A percentile compares a stretch with the other conserved stretches of the same genome.
phyloP scores from a whole-genome alignment of 2,329 filamentous ascomycete genomes.

The Hirsutella rhossiliensis region DNA sequence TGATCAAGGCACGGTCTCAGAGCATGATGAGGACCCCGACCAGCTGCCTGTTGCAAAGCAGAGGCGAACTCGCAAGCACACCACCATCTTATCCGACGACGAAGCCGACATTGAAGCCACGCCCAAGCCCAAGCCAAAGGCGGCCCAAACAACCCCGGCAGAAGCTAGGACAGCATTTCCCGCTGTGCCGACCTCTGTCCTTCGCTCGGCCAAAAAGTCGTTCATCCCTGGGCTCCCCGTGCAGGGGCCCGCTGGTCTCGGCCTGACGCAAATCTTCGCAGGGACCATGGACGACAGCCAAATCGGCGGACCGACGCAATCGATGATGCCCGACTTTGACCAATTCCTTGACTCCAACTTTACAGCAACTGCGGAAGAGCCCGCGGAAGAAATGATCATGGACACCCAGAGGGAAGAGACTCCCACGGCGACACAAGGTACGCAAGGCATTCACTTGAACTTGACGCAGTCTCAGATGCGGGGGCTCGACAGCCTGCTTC shows the following conservation, averaged over 20 bases:
- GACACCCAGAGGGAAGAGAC: slow-evolving; percentile 28
- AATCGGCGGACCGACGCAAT: slow-evolving; percentile 23
- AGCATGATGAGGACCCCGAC: slow-evolving; percentile 21
- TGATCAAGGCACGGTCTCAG: slow-evolving; percentile 19
- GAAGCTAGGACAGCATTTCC: slow-evolving; percentile 34
- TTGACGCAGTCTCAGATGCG: slow-evolving; percentile 50
- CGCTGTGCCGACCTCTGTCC: slow-evolving; percentile 47
- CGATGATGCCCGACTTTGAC: slow-evolving; percentile 45
- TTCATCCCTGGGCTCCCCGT: slow-evolving; percentile 59
- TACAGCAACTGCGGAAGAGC: slow-evolving; percentile 45
- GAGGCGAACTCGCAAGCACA: slow-evolving; percentile 38
- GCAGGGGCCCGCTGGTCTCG: slow-evolving; percentile 49
- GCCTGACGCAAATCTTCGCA: slow-evolving; percentile 81
- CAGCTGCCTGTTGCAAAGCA: slow-evolving; percentile 26
- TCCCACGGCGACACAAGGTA: slow-evolving; percentile 27
- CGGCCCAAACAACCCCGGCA: slow-evolving; percentile 27
- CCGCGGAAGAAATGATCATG: slow-evolving; percentile 37
- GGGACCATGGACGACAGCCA: slow-evolving; percentile 63
- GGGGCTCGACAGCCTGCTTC: slow-evolving; percentile 43
- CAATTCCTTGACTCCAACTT: slow-evolving; percentile 47
- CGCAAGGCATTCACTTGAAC: slow-evolving; percentile 39
- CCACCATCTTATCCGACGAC: slow-evolving; percentile 50
- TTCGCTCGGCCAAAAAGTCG: slow-evolving; percentile 56
- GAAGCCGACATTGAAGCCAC: slow-evolving; percentile 33
- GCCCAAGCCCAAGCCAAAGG: slow-evolving; percentile 30